Conservation (phyloP, 2,329 filamentous ascomycete species). For the Aureobasidium pullulans region DNA sequence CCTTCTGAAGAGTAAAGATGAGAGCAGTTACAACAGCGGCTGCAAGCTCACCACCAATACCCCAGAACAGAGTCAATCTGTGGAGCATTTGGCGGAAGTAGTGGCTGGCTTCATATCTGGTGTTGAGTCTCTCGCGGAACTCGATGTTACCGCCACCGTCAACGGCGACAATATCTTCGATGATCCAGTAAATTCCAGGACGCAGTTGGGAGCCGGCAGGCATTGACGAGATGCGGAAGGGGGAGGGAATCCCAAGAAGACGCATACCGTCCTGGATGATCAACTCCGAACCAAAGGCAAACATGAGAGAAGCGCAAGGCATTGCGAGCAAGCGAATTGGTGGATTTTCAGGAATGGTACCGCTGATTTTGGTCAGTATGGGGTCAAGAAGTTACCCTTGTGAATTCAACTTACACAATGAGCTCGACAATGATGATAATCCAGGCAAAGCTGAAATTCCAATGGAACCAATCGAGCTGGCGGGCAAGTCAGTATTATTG, state of each 20-base stretch:
- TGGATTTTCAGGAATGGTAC: constrained; percentile 39
- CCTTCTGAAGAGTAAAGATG: constrained; percentile 40
- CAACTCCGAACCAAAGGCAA: constrained; percentile 45
- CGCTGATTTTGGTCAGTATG: constrained; percentile 26
- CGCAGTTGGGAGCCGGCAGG: constrained; percentile 44
- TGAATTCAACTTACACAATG: constrained; percentile 36
- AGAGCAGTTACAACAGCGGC: constrained; percentile 37
- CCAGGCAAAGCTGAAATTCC: constrained; percentile 49
- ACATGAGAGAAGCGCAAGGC: constrained; percentile 45
- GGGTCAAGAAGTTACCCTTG: not conserved
- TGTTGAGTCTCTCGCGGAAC: constrained; percentile 45
- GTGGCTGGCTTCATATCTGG: constrained; percentile 47
- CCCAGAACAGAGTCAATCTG: constrained; percentile 47
- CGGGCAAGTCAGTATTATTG: not conserved
- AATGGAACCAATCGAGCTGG: constrained; percentile 51
- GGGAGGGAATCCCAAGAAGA: constrained; percentile 37
- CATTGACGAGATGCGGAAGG: constrained; percentile 46
- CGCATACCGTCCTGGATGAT: constrained; percentile 44
- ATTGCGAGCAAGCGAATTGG: constrained; percentile 48
- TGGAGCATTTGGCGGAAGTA: constrained; percentile 48
- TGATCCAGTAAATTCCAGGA: constrained; percentile 47
- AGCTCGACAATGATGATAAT: constrained; percentile 51
- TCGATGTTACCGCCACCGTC: constrained; percentile 47
- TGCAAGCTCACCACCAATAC: constrained; percentile 35
- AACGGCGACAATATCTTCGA: constrained; percentile 48